A percentile compares a stretch with the other conserved stretches of the same genome.
phyloP scores from a whole-genome alignment of 306 rosid genomes.

The Gillenia trifoliata region DNA sequence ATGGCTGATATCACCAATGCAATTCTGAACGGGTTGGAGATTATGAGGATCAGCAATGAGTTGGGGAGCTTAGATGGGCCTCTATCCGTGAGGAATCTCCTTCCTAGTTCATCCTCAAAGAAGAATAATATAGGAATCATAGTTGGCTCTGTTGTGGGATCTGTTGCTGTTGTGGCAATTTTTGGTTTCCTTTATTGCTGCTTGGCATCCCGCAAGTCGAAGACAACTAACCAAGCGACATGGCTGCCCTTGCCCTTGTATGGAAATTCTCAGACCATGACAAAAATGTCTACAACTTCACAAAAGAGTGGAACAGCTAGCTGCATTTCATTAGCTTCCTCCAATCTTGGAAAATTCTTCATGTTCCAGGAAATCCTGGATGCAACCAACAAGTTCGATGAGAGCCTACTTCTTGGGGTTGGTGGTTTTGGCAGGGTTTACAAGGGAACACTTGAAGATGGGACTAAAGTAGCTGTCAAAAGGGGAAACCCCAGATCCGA shows the following conservation, averaged over 20 bases:
- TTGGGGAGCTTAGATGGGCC: conserved; percentile 63
- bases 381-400: conserved; percentile 89
- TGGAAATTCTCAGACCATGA: conserved; percentile 86
- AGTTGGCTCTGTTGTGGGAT: conserved; percentile 46
- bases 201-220: conserved; percentile 37
- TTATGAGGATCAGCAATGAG: conserved; percentile 72
- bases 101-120: conserved; percentile 50
- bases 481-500: conserved; percentile 92
- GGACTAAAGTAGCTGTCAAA: conserved; percentile 80
- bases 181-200: conserved; percentile 53
- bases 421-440: conserved; percentile 96
- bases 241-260: conserved; percentile 83
- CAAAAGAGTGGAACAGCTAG: conserved; percentile 90
- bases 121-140: conserved; percentile 37
- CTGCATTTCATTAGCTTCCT: conserved; percentile 72
- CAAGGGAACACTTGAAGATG: conserved; percentile 85
- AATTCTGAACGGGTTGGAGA: conserved; percentile 77
- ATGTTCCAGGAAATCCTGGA: conserved; percentile 79
- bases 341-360: conserved; percentile 74
- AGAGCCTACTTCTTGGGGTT: conserved; percentile 76
- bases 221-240: conserved; percentile 52
- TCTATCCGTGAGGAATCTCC: conserved; percentile 45
- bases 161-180: conserved; percentile 35
- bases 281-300: conserved; percentile 76
- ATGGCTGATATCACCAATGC: conserved; percentile 62